phyloP scores from a whole-genome alignment of 2,329 filamentous ascomycete species.

The Botrytis byssoidea region DNA sequence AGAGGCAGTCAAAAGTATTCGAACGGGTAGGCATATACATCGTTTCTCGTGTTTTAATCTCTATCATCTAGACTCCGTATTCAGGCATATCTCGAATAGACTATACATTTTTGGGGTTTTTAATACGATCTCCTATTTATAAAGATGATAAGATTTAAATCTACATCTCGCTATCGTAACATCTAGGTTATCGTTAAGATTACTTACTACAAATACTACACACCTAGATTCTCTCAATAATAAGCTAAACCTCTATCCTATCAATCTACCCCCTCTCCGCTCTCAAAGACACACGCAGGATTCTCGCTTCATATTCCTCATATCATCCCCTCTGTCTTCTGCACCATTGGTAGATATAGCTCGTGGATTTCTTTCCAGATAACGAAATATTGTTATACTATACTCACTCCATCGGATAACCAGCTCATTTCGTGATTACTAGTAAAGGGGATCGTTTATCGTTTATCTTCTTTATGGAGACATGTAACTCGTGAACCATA shows the following conservation, averaged over 20 bases:
- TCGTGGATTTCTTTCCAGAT: neutral
- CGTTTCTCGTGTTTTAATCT: neutral
- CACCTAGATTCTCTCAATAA: neutral
- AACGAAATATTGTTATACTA: neutral
- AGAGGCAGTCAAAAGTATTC: neutral
- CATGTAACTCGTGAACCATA: rapidly evolving
- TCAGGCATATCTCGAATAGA: neutral
- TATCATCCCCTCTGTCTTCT: neutral
- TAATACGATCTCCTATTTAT: neutral
- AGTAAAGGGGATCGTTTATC: neutral
- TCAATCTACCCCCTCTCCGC: neutral
- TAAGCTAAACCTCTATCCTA: neutral
- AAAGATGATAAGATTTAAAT: neutral
- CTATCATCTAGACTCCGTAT: neutral
- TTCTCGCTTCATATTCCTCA: neutral
- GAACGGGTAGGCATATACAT: neutral
- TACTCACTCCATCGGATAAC: neutral
- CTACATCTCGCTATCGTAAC: too few species aligned
- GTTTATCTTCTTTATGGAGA: too few species aligned
- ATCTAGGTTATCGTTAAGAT: neutral
- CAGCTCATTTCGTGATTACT: neutral
- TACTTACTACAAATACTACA: neutral
- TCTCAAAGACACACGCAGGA: neutral
- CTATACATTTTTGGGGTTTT: too few species aligned
- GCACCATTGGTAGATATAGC: neutral